phyloP scores from a whole-genome alignment of 441 rosid genomes.

The Raphanus hybrid region DNA sequence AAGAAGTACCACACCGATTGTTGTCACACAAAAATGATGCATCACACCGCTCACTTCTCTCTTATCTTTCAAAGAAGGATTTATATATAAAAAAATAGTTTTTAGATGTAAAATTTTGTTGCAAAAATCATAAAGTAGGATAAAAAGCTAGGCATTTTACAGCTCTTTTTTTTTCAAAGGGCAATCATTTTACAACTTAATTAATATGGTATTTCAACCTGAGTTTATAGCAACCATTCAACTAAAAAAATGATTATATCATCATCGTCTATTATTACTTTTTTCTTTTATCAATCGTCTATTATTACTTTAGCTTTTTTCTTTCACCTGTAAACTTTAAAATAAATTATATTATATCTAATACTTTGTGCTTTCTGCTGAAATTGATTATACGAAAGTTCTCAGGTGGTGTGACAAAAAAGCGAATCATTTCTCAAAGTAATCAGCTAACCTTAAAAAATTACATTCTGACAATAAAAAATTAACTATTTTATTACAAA shows the following conservation, averaged over 20 bases:
- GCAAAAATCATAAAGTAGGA: background rate
- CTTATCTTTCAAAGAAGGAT: background rate
- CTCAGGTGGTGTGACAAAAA: slow-evolving; percentile 43
- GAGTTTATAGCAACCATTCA: slow-evolving; percentile 1
- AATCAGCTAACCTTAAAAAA: slow-evolving; percentile 39
- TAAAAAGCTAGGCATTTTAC: background rate
- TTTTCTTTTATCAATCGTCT: slow-evolving; percentile 19
- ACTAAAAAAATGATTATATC: slow-evolving; percentile 6
- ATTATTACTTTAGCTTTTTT: slow-evolving; percentile 19
- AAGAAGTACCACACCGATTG: background rate
- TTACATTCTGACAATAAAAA: slow-evolving; percentile 18
- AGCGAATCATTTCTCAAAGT: slow-evolving; percentile 35
- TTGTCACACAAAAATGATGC: slow-evolving; percentile 4
- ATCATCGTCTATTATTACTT: slow-evolving; percentile 22
- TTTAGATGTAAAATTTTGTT: background rate
- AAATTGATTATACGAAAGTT: slow-evolving; percentile 39
- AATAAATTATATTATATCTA: slow-evolving; percentile 2
- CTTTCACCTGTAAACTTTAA: slow-evolving; percentile 2
- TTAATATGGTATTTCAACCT: background rate
- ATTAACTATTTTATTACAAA: slow-evolving; percentile 35
- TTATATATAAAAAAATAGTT: background rate
- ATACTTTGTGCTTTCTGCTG: slow-evolving; percentile 44
- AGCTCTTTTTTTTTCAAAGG: no score
- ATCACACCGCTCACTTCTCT: slow-evolving; percentile 10
- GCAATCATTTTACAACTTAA: background rate